Base-by-base conservation (phyloP, 129 eudicot genomes). In the Saposhnikovia divaricata region DNA sequence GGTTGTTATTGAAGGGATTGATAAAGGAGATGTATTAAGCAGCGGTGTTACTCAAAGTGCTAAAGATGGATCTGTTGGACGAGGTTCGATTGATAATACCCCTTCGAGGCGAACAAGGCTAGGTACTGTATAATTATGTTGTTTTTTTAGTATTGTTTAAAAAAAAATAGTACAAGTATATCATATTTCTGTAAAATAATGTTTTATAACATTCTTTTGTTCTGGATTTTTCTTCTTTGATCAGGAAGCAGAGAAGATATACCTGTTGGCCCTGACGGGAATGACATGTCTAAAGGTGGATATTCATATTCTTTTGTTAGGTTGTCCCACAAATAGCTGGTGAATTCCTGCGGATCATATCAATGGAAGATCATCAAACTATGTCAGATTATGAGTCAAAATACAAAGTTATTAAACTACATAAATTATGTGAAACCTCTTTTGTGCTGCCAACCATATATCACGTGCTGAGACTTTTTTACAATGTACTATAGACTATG, bases 1-100 rank as follows among this genome's bases (percentile, higher is more conserved):
- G 97, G 87, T 85, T 85, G 83, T 90, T 72, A 75, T 96, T 79
- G 84, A 92, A 83, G 97, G 99, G 45, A 96, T 96, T 89, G 99
- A 92, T 83, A 88, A 88, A 76, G 99, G 96, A 69, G 99, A 96
- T 14, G 82, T 96, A 48, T 40, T 87, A 15, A 95, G 96, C 80
- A 92, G 99, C 72, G 97, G 97, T 34, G 97, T 91, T 23, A 90
- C 96, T 50, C 97, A 88, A 85, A 76, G 89, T 53, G 81, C 89
- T 42, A 95, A 90, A 86, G 99, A 92, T 61, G 97, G 90, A 76
- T 86, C 96, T 34, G 63, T 77, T 79, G 96, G 92, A 39, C 83
- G 37, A 34, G 37, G 37, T 34, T 34, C 37, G 37, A 34, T 34
- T 34, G 37, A 34, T 34, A 34, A 48, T 80, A 40, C 74, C 46